Percentiles rank a stretch among this genome's conserved stretches.
phyloP scores from a whole-genome alignment of 768 basidiomycete genomes.

The Lactarius pseudohatsudake region DNA sequence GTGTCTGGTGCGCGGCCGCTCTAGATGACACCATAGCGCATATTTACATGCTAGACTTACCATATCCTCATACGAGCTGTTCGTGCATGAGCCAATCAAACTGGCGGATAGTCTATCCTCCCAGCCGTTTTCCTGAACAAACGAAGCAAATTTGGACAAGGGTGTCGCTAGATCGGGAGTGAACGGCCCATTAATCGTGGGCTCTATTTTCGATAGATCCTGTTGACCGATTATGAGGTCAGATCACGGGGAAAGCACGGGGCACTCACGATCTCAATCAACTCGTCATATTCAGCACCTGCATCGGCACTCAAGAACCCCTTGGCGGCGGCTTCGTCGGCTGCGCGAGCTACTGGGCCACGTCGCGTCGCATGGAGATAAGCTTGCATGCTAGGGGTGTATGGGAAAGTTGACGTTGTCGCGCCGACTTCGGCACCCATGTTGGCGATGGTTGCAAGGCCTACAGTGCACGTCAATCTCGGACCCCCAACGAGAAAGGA shows the following conservation, averaged over 20 bases:
- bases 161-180: slow-evolving; percentile 97
- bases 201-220: slow-evolving; percentile 88
- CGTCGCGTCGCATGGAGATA: slow-evolving; percentile 92
- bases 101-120: slow-evolving; percentile 89
- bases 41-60: slow-evolving; percentile 39
- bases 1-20: slow-evolving; percentile 54
- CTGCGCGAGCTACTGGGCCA: slow-evolving; percentile 79
- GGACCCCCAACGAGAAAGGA: neutral
- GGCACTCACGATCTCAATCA: slow-evolving; percentile 82
- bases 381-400: slow-evolving; percentile 83
- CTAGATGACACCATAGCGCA: neutral
- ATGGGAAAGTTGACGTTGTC: slow-evolving; percentile 98
- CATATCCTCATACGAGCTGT: slow-evolving; percentile 97
- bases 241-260: neutral
- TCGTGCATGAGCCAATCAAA: slow-evolving; percentile 98
- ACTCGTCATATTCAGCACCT: slow-evolving; percentile 90
- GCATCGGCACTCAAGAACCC: slow-evolving; percentile 85
- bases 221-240: slow-evolving; percentile 35
- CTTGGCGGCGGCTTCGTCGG: slow-evolving; percentile 73
- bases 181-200: slow-evolving; percentile 94
- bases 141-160: slow-evolving; percentile 79
- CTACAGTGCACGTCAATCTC: slow-evolving; percentile 37
- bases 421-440: slow-evolving; percentile 99
- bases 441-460: slow-evolving; percentile 93
- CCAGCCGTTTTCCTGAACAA: slow-evolving; percentile 86